Evolutionary conservation across 1,284 basidiomycete species (phyloP).

Genomic region (Cystobasidium sp.): DNA sequence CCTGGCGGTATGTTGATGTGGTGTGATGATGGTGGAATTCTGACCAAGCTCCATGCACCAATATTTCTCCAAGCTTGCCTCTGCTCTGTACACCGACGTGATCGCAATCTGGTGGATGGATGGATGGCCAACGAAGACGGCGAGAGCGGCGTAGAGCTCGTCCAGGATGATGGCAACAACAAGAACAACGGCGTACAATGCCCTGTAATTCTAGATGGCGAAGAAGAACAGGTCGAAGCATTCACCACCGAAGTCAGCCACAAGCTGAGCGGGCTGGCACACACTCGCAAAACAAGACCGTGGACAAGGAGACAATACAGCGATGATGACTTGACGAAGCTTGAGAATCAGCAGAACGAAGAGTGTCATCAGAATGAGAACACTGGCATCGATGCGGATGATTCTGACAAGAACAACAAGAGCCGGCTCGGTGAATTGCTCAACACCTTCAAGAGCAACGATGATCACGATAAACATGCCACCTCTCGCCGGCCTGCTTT

Average conservation of each 20-base stretch:
- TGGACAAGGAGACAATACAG: too few relatives aligned
- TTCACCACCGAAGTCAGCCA: constrained; percentile 6
- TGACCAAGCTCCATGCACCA: background rate
- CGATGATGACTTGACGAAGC: too few relatives aligned
- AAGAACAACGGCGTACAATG: background rate
- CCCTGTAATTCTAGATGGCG: constrained; percentile 16
- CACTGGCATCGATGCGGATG: background rate
- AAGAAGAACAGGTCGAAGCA: constrained; percentile 1
- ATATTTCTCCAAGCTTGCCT: background rate
- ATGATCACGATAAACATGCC: background rate
- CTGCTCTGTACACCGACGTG: background rate
- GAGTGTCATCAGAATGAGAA: background rate
- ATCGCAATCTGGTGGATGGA: background rate
- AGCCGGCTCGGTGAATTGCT: background rate
- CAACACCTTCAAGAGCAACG: constrained; percentile 7
- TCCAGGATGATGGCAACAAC: background rate
- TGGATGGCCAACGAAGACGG: constrained; percentile 1
- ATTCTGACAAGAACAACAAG: background rate
- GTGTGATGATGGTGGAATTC: background rate
- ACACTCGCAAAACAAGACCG: too few relatives aligned
- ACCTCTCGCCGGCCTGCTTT: constrained; percentile 1
- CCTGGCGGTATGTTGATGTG: background rate
- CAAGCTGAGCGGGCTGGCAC: constrained; percentile 16
- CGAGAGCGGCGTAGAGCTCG: background rate
- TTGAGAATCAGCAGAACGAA: background rate